phyloP scores from a whole-genome alignment of 306 rosid species.

The Cucurbita maxima region DNA sequence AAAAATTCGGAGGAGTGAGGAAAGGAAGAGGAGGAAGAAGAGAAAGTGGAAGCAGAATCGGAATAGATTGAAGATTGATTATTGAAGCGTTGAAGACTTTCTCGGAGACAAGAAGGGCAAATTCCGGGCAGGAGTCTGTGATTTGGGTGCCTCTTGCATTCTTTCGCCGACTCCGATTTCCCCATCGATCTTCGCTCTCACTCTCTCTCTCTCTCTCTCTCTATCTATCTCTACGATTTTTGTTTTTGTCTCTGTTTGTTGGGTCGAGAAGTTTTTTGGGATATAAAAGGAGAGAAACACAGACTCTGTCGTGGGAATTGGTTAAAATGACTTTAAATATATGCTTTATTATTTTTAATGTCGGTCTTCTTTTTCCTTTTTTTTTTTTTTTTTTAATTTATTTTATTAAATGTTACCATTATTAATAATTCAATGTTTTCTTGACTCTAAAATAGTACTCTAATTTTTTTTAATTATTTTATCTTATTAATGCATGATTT shows the following conservation, averaged over 20 bases:
- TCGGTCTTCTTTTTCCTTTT: not conserved
- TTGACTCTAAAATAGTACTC: not conserved
- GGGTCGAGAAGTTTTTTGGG: not conserved
- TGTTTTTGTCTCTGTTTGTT: not conserved
- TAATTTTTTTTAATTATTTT: no score
- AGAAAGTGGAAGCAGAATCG: not conserved
- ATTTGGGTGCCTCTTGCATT: not conserved
- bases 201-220: not conserved
- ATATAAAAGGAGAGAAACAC: not conserved
- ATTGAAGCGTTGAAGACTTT: not conserved
- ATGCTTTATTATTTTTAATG: not conserved
- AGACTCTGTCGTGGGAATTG: not conserved
- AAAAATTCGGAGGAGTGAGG: not conserved
- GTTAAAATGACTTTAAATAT: not conserved
- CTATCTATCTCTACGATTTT: not conserved
- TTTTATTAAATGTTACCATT: not conserved
- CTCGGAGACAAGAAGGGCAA: not conserved
- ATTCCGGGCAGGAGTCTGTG: not conserved
- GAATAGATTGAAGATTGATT: not conserved
- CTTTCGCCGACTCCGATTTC: not conserved
- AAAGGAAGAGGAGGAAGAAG: not conserved
- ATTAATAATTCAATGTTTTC: not conserved
- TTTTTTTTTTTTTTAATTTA: not conserved
- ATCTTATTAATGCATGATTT: no score
- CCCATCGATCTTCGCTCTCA: not conserved